phyloP scores from a whole-genome alignment of 805 yeast genomes.

The Yamadazyma akitaensis region DNA sequence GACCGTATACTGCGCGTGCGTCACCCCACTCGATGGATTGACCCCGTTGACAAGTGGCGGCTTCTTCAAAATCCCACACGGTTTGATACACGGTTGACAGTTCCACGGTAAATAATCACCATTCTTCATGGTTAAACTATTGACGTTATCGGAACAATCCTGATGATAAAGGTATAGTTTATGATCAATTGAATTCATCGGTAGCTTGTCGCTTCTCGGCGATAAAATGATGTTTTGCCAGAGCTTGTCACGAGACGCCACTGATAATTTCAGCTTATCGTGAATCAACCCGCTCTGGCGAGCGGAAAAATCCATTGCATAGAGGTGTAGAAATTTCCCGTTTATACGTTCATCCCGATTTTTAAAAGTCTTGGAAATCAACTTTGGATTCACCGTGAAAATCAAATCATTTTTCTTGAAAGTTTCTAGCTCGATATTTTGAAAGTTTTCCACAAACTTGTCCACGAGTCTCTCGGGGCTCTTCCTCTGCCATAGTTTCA shows the following conservation, averaged over 20 bases:
- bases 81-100: constrained; percentile 21
- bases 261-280: constrained; percentile 26
- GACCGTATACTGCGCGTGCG: constrained; percentile 46
- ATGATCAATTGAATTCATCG: constrained; percentile 18
- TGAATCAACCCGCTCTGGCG: constrained; percentile 30
- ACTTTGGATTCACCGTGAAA: not conserved
- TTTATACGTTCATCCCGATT: constrained; percentile 51
- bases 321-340: constrained; percentile 45
- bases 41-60: constrained; percentile 23
- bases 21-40: constrained; percentile 37
- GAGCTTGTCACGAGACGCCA: constrained; percentile 45
- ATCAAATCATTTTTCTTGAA: constrained; percentile 5
- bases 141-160: constrained; percentile 7
- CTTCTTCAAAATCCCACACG: constrained; percentile 32
- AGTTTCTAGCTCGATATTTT: constrained; percentile 15
- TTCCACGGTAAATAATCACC: constrained; percentile 27
- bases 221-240: constrained; percentile 53
- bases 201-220: constrained; percentile 45
- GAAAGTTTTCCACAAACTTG: not conserved
- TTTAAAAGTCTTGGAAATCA: constrained; percentile 8
- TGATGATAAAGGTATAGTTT: constrained; percentile 24
- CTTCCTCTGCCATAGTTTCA: no score
- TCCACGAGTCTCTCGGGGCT: no score
- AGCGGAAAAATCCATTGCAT: constrained; percentile 48
- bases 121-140: constrained; percentile 17